Conservation (phyloP, 495 filamentous ascomycete species). For the Pseudomonodictys pantanalensis region DNA sequence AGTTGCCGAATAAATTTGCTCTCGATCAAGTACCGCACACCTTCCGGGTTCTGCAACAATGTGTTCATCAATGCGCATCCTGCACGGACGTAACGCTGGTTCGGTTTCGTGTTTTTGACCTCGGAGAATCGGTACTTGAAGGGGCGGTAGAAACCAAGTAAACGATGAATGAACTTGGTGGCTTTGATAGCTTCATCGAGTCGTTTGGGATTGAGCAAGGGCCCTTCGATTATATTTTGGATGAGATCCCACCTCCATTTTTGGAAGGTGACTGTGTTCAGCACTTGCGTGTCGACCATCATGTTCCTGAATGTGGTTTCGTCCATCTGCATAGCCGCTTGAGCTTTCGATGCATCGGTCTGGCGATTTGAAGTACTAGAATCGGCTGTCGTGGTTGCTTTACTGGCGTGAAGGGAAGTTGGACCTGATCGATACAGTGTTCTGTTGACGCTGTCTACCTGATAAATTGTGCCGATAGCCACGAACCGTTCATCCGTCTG, state of each 20-base stretch:
- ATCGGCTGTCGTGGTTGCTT: slow-evolving; percentile 36
- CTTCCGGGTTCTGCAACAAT: slow-evolving; percentile 78
- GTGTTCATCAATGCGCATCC: slow-evolving; percentile 85
- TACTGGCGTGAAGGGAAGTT: slow-evolving; percentile 46
- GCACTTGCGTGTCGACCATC: slow-evolving; percentile 80
- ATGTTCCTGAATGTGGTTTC: slow-evolving; percentile 82
- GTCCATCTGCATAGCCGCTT: slow-evolving; percentile 71
- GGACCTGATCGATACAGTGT: slow-evolving; percentile 79
- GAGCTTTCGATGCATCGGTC: slow-evolving; percentile 67
- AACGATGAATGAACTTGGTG: slow-evolving; percentile 90
- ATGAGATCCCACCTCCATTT: slow-evolving; percentile 99
- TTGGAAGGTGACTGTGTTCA: slow-evolving; percentile 76
- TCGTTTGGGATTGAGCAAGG: slow-evolving; percentile 84
- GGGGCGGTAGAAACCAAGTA: slow-evolving; percentile 91
- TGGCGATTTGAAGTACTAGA: slow-evolving; percentile 36
- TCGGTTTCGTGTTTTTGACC: slow-evolving; percentile 78
- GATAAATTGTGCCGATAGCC: slow-evolving; percentile 85
- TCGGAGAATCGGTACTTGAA: slow-evolving; percentile 95
- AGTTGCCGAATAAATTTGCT: slow-evolving; percentile 91
- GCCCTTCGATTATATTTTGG: slow-evolving; percentile 85
- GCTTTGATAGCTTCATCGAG: slow-evolving; percentile 92
- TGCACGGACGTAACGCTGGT: slow-evolving; percentile 88
- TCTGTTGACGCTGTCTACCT: slow-evolving; percentile 94
- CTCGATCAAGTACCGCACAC: slow-evolving; percentile 77
- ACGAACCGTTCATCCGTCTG: slow-evolving; percentile 68